Evolutionary conservation across 176 grass and related monocot genomes (phyloP).

Genomic region (Oryza longistaminata): DNA sequence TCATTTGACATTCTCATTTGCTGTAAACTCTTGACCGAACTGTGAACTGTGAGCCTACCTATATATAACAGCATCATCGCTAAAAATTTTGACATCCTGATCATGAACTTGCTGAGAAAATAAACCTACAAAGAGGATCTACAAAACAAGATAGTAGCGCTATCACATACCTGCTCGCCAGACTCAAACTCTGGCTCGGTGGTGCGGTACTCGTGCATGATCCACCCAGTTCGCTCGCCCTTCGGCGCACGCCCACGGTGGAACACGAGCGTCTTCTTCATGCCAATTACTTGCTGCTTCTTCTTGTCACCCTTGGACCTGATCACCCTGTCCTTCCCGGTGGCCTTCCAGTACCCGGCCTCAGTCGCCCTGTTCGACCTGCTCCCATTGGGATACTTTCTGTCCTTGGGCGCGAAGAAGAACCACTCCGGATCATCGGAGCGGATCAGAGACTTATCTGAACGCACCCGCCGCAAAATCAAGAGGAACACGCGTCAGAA

Average conservation of each 20-base stretch:
- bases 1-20: background rate
- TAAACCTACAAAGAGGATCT: background rate
- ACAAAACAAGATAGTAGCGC: background rate
- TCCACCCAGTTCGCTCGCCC: constrained; percentile 79
- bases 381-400: constrained; percentile 86
- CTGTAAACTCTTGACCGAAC: background rate
- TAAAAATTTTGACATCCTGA: background rate
- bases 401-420: constrained; percentile 94
- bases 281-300: constrained; percentile 62
- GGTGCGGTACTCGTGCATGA: constrained; percentile 95
- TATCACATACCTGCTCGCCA: constrained; percentile 62
- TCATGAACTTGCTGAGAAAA: background rate
- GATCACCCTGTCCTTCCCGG: constrained; percentile 84
- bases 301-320: constrained; percentile 69
- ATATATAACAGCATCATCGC: background rate
- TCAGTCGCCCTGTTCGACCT: constrained; percentile 80
- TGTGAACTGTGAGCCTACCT: background rate
- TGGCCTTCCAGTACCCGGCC: constrained; percentile 92
- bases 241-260: constrained; percentile 74
- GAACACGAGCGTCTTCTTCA: constrained; percentile 98
- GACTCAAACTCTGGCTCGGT: constrained; percentile 78
- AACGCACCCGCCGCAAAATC: constrained; percentile 1
- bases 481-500: constrained; percentile 3
- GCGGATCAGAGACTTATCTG: constrained; percentile 80
- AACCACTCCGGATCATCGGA: constrained; percentile 92